Evolutionary conservation across 495 filamentous ascomycete genomes (phyloP).

Genomic region (Aspergillus wentii): DNA sequence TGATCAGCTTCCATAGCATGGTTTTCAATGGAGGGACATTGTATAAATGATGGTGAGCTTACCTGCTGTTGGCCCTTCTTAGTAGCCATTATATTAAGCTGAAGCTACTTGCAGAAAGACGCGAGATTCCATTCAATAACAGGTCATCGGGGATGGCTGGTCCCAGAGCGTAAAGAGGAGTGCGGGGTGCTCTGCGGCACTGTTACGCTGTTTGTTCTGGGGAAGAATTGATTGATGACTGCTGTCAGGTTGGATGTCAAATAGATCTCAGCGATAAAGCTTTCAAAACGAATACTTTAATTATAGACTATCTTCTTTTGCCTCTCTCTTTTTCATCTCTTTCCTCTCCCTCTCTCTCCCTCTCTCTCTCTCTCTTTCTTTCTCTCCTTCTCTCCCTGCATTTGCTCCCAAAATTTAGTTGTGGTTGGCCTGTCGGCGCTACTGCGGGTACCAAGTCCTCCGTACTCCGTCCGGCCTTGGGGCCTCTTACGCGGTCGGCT

Average conservation of each 20-base stretch:
- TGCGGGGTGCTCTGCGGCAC: constrained; percentile 11
- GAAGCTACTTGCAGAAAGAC: constrained; percentile 13
- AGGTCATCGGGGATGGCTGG: constrained; percentile 11
- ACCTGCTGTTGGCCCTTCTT: constrained; percentile 76
- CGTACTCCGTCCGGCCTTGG: too few species aligned
- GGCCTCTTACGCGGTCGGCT: too few species aligned
- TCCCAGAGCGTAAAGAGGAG: constrained; percentile 7
- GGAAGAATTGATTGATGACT: too few species aligned
- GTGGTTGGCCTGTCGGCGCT: too few species aligned
- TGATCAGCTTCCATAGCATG: constrained; percentile 16
- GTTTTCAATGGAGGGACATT: background rate
- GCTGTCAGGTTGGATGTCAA: too few species aligned
- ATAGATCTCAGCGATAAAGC: too few species aligned
- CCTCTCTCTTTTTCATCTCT: constrained; percentile 3
- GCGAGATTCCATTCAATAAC: constrained; percentile 16
- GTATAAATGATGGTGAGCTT: constrained; percentile 22
- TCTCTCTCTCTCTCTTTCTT: constrained; percentile 3
- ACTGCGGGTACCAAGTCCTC: too few species aligned
- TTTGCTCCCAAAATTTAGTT: background rate
- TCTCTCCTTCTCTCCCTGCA: background rate
- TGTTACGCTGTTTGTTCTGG: constrained; percentile 2
- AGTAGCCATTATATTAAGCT: constrained; percentile 35
- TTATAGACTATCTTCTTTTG: constrained; percentile 12
- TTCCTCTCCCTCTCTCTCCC: background rate
- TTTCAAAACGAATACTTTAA: too few species aligned